Base-by-base conservation (phyloP, 192 early-diverging fungal genomes). In the Cetraspora pellucida region DNA sequence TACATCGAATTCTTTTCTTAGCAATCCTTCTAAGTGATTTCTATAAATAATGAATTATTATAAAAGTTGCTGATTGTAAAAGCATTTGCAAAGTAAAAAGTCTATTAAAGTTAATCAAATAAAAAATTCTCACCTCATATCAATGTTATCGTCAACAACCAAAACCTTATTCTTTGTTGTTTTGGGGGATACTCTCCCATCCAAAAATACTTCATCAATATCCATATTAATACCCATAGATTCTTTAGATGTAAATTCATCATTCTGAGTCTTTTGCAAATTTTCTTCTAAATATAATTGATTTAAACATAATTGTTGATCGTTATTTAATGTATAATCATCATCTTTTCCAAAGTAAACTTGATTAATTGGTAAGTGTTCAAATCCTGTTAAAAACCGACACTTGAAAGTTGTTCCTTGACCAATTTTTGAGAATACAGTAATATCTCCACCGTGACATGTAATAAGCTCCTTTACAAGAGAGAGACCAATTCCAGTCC, bases 401-500 rank as follows among this genome's bases (percentile, higher is more conserved):
- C 89, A 77, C 25, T 61, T 77, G 55, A 89, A 88, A 27, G 83
- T 85, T 3, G 85, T 77, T 0, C 90, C 88, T 17, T 78, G 68
- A 10, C 82, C 86, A 25, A 87, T 43, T 1, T 59, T 75, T 17
- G 85, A 87, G 0, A 59, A 44, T 0, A 89, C 79, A 0, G 70
- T 70, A 0, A 90, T 81, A 8, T 49, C 37, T 4, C 90, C 90
- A 2, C 85, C 85, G 74, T 89, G 88, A 3, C 85, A 64, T 45
- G 83, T 84, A 3, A 86, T 82, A 10, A 91, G 59, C 31, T 72
- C 70, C 30, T 72, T 55, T 21, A 72, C 70, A 1, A 90, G 69
- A 1, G 87, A 78, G 10, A 91, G 70, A 2, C 89, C 89, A 43
- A 91, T 91, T 7, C 89, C 89, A 9, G 83, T 87, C 5, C 89